Evolutionary conservation across 139 green algal species (phyloP).

Genomic region (Chlamydomonas urium): DNA sequence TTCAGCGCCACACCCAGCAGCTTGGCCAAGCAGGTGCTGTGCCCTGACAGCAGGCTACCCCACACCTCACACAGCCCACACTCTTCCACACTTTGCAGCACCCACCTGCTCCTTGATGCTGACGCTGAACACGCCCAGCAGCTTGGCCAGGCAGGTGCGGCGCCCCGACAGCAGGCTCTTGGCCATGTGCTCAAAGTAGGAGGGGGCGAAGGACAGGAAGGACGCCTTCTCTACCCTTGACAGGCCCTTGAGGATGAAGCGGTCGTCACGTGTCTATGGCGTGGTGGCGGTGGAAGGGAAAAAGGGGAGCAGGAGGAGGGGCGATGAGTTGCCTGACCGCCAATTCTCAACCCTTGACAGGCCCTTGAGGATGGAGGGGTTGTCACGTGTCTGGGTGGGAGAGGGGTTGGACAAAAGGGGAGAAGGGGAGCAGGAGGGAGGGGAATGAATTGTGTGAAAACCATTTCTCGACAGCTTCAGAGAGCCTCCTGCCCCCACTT

Average conservation of each 20-base stretch:
- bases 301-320: not conserved
- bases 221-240: conserved; percentile 52
- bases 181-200: conserved; percentile 86
- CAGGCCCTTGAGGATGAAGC: conserved; percentile 77
- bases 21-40: conserved; percentile 83
- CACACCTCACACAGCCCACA: conserved; percentile 24
- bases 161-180: conserved; percentile 19
- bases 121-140: conserved; percentile 80
- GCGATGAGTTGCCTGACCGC: no score
- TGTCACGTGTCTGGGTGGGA: conserved; percentile 53
- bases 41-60: conserved; percentile 18
- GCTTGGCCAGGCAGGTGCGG: conserved; percentile 84
- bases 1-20: conserved; percentile 78
- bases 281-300: conserved; percentile 25
- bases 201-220: conserved; percentile 78
- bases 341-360: no score
- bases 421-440: not conserved
- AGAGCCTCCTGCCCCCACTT: no score
- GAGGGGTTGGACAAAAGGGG: no score
- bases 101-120: conserved; percentile 28
- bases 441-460: not conserved
- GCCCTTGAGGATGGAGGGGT: conserved; percentile 64
- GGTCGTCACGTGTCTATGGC: conserved; percentile 38
- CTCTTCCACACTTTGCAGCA: not conserved
- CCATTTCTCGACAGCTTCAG: no score